phyloP scores from a whole-genome alignment of 2,329 filamentous ascomycete species.

The Fusarium robinianum region DNA sequence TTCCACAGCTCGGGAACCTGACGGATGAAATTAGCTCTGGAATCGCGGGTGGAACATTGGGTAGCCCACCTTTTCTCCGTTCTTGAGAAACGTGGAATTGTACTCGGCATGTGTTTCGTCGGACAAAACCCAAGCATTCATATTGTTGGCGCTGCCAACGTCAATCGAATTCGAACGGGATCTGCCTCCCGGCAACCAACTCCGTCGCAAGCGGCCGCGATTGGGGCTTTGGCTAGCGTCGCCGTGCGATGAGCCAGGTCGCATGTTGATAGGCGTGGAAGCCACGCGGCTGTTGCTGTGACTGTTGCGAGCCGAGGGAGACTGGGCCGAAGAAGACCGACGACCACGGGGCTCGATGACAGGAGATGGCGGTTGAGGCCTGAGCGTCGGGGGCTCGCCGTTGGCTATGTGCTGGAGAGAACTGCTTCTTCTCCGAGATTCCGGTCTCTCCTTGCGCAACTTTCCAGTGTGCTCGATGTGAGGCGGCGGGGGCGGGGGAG shows the following conservation, averaged over 20 bases:
- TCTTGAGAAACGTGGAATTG: slow-evolving; percentile 55
- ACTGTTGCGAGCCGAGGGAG: slow-evolving; percentile 34
- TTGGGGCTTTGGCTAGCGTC: slow-evolving; percentile 51
- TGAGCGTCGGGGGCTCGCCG: slow-evolving; percentile 28
- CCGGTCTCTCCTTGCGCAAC: slow-evolving; percentile 40
- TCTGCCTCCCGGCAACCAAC: slow-evolving; percentile 57
- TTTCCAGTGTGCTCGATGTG: slow-evolving; percentile 33
- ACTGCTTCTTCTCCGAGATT: slow-evolving; percentile 40
- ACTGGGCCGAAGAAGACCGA: slow-evolving; percentile 56
- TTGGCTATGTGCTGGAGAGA: slow-evolving; percentile 38
- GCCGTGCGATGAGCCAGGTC: slow-evolving; percentile 33
- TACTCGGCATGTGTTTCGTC: slow-evolving; percentile 60
- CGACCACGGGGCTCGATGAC: slow-evolving; percentile 46
- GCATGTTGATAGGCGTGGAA: slow-evolving; percentile 38
- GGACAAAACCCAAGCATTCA: slow-evolving; percentile 59
- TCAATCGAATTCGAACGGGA: slow-evolving; percentile 57
- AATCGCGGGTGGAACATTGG: slow-evolving; percentile 8
- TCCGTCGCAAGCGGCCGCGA: slow-evolving; percentile 53
- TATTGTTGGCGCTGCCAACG: slow-evolving; percentile 25
- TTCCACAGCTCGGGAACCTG: slow-evolving; percentile 71
- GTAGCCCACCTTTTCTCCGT: slow-evolving; percentile 57
- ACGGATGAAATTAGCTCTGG: slow-evolving; percentile 19
- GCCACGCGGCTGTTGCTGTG: slow-evolving; percentile 41
- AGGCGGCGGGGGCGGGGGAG: slow-evolving; percentile 17
- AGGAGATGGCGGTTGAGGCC: slow-evolving; percentile 39